Evolutionary conservation across 2,329 filamentous ascomycete genomes (phyloP), one percentile per base, ranked within the genome.

Genomic region (Akanthomyces muscarius): DNA sequence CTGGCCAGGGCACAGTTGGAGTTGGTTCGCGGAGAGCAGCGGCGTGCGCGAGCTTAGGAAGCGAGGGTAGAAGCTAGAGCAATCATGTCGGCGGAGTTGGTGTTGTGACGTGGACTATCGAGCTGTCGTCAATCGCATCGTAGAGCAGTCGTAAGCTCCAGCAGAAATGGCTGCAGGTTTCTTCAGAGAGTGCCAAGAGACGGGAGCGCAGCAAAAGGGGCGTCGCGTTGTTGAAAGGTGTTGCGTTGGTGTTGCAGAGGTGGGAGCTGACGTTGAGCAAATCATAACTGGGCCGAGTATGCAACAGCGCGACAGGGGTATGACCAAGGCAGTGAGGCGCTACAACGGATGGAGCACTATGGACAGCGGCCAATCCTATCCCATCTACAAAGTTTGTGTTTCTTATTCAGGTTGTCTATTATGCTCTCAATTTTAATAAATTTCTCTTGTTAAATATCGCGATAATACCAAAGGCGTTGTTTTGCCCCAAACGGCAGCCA

Each of bases 221-320:
- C 6, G 21, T 14, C 14, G 41, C 28, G 36, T 18, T 5, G 18
- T 28, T 23, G 18, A 36, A 61, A n/a, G 41, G 25, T 47, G 53
- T 21, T 23, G 58, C n/a, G 58, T 54, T 54, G 50, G 48, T 38
- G 58, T 38, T 52, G 48, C 21, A 54, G 6, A 61, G 28, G 58
- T 11, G 47, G 42, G 58, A 61, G 48, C 16, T 28, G 58, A 47
- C 13, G 14, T 54, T 51, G 38, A 51, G 28, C 50, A 47, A 53
- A 41, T 38, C 55, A 42, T 41, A 16, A 60, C 38, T 52, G 47
- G 48, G 23, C 57, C 54, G 28, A 18, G 54, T 33, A 47, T 58
- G 55, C 53, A 38, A 56, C 53, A 60, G 23, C 11, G 38, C 38
- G 13, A 41, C 38, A 41, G 14, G 38, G 38, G 38, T 16, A 14